phyloP scores from a whole-genome alignment of 495 filamentous ascomycete genomes.

The Aspergillus sparsus region DNA sequence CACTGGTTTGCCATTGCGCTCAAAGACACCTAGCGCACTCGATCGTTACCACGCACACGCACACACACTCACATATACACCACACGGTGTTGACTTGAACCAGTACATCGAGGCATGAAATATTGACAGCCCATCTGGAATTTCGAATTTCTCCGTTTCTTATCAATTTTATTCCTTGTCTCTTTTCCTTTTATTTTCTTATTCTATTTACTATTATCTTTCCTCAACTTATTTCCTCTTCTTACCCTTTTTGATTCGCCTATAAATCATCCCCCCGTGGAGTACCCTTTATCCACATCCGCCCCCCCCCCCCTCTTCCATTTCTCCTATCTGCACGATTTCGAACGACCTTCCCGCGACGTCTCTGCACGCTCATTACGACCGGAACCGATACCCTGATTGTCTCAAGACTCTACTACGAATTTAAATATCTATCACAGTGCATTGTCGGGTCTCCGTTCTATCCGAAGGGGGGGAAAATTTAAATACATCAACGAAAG shows the following conservation, averaged over 20 bases:
- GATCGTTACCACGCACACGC: conserved; percentile 21
- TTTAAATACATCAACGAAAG: neutral
- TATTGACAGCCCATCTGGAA: conserved; percentile 27
- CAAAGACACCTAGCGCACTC: conserved; percentile 46
- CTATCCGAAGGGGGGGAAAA: conserved; percentile 1
- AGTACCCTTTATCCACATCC: conserved; percentile 20
- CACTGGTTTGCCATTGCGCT: conserved; percentile 51
- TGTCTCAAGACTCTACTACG: conserved; percentile 9
- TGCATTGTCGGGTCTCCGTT: conserved; percentile 7
- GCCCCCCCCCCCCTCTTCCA: conserved; percentile 19
- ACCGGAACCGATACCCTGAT: conserved; percentile 36
- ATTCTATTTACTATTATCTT: conserved; percentile 23
- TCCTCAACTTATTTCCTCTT: conserved; percentile 15
- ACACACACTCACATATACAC: conserved; percentile 8
- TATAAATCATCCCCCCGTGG: conserved; percentile 27
- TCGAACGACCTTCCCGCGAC: conserved; percentile 42
- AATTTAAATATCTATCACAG: conserved; percentile 7
- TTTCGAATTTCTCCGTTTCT: conserved; percentile 25
- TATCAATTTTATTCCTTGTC: conserved; percentile 25
- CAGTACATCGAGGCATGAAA: conserved; percentile 34
- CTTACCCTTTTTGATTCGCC: conserved; percentile 19
- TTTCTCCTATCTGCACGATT: conserved; percentile 38
- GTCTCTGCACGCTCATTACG: conserved; percentile 43
- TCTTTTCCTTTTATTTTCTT: conserved; percentile 16
- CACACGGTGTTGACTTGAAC: conserved; percentile 25